Conservation (phyloP, 164 flowering plant genomes). For the Nymphaea colorata region DNA sequence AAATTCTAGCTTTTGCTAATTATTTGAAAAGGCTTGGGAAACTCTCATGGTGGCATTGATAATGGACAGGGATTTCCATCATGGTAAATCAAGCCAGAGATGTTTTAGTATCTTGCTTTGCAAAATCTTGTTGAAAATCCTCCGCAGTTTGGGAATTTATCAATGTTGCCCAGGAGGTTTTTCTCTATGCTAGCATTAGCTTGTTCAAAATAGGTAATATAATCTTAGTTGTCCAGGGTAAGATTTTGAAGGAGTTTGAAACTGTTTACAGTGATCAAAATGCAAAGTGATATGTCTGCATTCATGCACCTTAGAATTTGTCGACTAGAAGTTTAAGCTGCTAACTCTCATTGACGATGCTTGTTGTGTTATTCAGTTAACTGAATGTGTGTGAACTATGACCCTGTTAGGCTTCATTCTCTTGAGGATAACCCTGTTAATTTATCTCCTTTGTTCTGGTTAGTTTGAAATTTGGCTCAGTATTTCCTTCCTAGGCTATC, state of each 20-base stretch:
- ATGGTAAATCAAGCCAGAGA: neutral
- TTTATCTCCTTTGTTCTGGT: too few species aligned
- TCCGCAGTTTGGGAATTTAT: neutral
- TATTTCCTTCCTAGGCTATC: too few species aligned
- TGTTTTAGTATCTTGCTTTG: neutral
- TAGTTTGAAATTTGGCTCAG: too few species aligned
- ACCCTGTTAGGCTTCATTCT: too few species aligned
- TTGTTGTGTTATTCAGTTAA: too few species aligned
- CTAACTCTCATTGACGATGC: too few species aligned
- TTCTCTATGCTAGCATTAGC: neutral
- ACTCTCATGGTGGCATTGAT: neutral
- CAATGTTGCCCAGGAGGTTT: neutral
- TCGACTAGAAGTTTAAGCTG: too few species aligned
- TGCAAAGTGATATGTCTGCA: constrained; percentile 47
- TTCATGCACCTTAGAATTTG: neutral
- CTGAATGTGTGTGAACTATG: too few species aligned
- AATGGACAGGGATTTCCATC: too few species aligned
- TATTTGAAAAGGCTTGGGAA: too few species aligned
- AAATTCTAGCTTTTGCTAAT: neutral
- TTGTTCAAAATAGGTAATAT: neutral
- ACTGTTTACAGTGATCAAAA: constrained; percentile 82
- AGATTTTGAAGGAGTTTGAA: constrained; percentile 65
- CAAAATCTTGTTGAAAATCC: neutral
- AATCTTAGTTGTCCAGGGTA: constrained; percentile 35
- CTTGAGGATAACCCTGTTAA: too few species aligned